Evolutionary conservation across 2,329 filamentous ascomycete species (phyloP).

Genomic region (Penicillium sp.): DNA sequence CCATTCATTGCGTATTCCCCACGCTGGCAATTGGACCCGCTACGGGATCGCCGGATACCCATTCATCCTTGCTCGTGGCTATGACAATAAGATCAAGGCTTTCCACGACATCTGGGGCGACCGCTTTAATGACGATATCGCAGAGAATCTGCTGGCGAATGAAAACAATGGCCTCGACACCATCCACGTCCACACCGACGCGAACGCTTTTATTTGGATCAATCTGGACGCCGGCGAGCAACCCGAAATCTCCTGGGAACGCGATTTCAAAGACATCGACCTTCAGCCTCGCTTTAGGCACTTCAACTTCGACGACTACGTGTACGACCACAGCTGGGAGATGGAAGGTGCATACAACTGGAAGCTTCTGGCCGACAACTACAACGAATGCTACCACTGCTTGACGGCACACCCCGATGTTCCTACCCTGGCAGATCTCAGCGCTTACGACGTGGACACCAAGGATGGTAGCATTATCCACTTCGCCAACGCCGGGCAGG

Average conservation of each 20-base stretch:
- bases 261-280: not conserved
- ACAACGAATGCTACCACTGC: not conserved
- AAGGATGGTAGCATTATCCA: not conserved
- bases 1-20: conserved; percentile 20
- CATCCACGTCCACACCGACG: not conserved
- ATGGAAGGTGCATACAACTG: not conserved
- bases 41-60: not conserved
- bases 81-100: not conserved
- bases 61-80: not conserved
- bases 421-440: not conserved
- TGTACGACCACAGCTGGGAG: not conserved
- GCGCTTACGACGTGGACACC: not conserved
- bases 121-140: not conserved
- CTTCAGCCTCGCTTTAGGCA: not conserved
- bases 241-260: not conserved
- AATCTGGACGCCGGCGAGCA: not conserved
- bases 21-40: conserved; percentile 20
- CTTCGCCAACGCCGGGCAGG: not conserved
- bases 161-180: not conserved
- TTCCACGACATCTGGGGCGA: not conserved
- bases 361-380: not conserved
- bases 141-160: not conserved
- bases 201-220: not conserved
- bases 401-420: not conserved
- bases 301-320: not conserved